Percentiles rank a stretch among this genome's conserved stretches.
phyloP scores from a whole-genome alignment of 139 green algal species.

The Ulvella scutata region DNA sequence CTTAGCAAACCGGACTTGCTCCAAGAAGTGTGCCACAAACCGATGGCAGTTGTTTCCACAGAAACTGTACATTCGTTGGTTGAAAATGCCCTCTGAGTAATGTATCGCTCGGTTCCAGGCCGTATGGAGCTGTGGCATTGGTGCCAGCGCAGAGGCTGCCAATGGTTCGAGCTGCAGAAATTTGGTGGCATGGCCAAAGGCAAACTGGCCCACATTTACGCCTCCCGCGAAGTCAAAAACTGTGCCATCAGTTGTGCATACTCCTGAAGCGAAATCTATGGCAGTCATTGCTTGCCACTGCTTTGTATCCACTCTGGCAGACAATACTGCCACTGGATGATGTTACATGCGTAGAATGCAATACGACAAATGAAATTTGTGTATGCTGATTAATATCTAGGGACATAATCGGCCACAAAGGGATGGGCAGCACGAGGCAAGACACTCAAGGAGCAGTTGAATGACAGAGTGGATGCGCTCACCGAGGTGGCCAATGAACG shows the following conservation, averaged over 20 bases:
- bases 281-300: too few species aligned
- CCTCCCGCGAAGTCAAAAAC: conserved; percentile 27
- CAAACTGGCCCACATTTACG: conserved; percentile 10
- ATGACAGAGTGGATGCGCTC: too few species aligned
- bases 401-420: too few species aligned
- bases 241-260: conserved; percentile 17
- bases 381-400: too few species aligned
- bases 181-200: conserved; percentile 19
- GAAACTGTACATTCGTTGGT: conserved; percentile 23
- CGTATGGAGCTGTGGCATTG: background rate
- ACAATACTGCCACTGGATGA: too few species aligned
- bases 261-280: too few species aligned
- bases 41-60: conserved; percentile 27
- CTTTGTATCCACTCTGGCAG: too few species aligned
- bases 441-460: too few species aligned
- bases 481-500: conserved; percentile 29
- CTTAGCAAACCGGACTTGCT: conserved; percentile 12
- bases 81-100: conserved; percentile 5
- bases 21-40: conserved; percentile 25
- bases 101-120: conserved; percentile 10
- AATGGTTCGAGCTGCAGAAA: conserved; percentile 11
- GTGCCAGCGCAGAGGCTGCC: background rate
- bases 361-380: too few species aligned
- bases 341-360: too few species aligned
- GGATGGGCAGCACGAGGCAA: too few species aligned